Conservation (phyloP, 179 eudicot genomes). For the Heliamphora pulchella region DNA sequence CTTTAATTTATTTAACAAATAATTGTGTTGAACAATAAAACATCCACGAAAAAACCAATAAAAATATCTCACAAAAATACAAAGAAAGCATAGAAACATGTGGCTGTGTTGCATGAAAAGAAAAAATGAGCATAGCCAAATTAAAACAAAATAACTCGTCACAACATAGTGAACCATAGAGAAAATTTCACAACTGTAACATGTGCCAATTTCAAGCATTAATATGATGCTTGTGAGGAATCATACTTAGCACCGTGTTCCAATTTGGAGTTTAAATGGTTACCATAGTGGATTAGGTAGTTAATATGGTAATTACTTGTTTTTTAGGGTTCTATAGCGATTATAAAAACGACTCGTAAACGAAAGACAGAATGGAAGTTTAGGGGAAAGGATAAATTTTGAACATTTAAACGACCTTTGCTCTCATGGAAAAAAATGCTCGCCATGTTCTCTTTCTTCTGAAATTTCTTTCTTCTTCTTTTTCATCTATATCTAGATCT, state of each 20-base stretch:
- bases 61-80: too few relatives aligned
- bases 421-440: neutral
- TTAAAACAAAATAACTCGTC: neutral
- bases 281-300: too few relatives aligned
- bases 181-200: neutral
- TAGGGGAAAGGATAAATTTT: neutral
- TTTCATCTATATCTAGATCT: neutral
- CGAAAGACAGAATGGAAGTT: neutral
- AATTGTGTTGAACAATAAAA: too few relatives aligned
- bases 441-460: neutral
- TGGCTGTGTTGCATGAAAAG: neutral
- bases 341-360: neutral
- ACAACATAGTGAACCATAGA: neutral
- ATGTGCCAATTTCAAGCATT: neutral
- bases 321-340: neutral
- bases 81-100: neutral
- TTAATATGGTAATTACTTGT: neutral
- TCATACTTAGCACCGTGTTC: neutral
- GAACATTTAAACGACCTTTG: neutral
- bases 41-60: too few relatives aligned
- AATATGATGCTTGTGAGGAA: conserved; percentile 5
- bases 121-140: neutral
- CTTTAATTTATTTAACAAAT: neutral
- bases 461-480: neutral
- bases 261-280: neutral